Conservation (phyloP, 306 rosid genomes). For the Rosa rugosa region DNA sequence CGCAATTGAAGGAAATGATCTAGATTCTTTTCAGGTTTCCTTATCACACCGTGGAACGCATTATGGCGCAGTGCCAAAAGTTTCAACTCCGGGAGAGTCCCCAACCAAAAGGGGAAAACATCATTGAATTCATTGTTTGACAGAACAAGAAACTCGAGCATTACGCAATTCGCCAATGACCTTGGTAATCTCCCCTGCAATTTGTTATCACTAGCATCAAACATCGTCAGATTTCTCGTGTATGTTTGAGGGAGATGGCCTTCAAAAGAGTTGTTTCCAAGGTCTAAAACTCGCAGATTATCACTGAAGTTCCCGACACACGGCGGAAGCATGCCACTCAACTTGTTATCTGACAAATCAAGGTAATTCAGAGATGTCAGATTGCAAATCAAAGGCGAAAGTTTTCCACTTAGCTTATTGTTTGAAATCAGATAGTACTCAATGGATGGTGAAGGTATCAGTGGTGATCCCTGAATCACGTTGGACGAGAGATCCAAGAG, state of each 20-base stretch:
- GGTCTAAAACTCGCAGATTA: neutral
- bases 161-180: neutral
- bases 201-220: neutral
- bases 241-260: neutral
- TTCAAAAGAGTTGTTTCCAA: neutral
- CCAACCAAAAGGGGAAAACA: neutral
- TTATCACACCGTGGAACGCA: neutral
- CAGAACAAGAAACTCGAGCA: neutral
- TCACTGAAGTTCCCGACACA: neutral
- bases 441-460: neutral
- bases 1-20: neutral
- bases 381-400: neutral
- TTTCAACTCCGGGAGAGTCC: neutral
- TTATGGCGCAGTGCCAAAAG: conserved; percentile 1
- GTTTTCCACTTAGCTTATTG: neutral
- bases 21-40: neutral
- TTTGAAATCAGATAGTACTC: neutral
- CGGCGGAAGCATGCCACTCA: neutral
- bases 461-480: neutral
- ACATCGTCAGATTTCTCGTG: neutral
- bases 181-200: neutral
- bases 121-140: neutral
- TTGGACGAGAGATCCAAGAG: neutral
- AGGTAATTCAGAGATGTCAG: neutral
- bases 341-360: neutral